A percentile compares a stretch with the other conserved stretches of the same genome.
Evolutionary conservation across 345 rosid genomes (phyloP).

Genomic region (Gossypium herbaceum): DNA sequence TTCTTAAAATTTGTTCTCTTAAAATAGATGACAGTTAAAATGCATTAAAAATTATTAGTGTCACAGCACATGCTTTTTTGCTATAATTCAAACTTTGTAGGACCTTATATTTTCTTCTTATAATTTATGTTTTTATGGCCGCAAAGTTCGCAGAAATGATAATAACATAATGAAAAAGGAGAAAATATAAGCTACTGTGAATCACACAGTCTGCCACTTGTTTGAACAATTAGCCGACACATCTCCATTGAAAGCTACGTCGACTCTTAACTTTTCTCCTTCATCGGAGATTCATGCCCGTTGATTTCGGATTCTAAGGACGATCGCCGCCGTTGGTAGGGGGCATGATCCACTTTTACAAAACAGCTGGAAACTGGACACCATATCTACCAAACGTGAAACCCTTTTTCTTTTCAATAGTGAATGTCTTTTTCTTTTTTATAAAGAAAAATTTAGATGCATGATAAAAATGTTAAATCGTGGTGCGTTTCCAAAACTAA

Average conservation of each 20-base stretch:
- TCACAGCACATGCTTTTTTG: neutral
- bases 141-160: neutral
- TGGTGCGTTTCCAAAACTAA: too few relatives aligned
- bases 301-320: neutral
- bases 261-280: neutral
- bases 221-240: neutral
- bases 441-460: too few relatives aligned
- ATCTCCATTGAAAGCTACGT: neutral
- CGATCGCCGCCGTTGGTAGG: neutral
- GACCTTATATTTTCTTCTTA: neutral
- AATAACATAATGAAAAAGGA: neutral
- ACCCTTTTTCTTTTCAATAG: neutral
- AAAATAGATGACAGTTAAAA: neutral
- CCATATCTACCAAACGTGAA: neutral
- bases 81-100: neutral
- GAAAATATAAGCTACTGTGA: neutral
- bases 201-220: neutral
- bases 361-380: neutral
- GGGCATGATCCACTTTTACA: neutral
- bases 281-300: conserved; percentile 14
- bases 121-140: neutral
- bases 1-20: too few relatives aligned
- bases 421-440: too few relatives aligned
- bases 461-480: too few relatives aligned
- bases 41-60: neutral